A percentile compares a stretch with the other conserved stretches of the same genome.
Evolutionary conservation across 1,139 yeast species (phyloP).

Genomic region (Yarrowia galli): DNA sequence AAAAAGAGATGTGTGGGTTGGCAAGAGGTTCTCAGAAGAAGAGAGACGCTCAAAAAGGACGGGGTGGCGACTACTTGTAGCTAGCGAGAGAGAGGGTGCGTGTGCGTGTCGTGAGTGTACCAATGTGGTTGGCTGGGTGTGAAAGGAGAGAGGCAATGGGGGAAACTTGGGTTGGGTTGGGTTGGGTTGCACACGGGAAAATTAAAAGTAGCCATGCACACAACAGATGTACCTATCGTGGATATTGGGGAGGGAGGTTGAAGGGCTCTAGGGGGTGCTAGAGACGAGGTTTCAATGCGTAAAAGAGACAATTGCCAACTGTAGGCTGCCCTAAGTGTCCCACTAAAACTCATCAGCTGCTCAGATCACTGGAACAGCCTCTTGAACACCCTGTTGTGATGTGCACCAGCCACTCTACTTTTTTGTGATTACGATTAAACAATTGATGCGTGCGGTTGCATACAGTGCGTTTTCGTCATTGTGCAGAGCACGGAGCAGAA

Average conservation of each 20-base stretch:
- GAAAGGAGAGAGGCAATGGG: constrained; percentile 17
- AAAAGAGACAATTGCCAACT: not conserved
- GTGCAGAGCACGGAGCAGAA: not conserved
- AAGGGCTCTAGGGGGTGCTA: not conserved
- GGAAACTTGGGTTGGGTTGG: not conserved
- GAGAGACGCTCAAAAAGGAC: not conserved
- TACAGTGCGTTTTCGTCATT: constrained; percentile 11
- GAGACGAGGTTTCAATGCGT: too few species aligned
- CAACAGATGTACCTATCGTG: not conserved
- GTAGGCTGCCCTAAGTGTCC: not conserved
- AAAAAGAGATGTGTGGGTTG: not conserved
- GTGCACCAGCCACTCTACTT: not conserved
- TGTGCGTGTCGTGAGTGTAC: not conserved
- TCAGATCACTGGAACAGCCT: not conserved
- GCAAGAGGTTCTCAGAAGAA: not conserved
- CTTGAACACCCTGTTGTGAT: not conserved
- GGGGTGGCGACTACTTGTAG: not conserved
- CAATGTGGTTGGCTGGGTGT: not conserved
- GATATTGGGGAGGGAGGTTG: too few species aligned
- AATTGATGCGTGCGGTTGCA: not conserved
- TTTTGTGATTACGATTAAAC: not conserved
- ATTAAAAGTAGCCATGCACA: constrained; percentile 8
- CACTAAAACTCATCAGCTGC: not conserved
- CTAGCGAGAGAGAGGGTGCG: too few species aligned
- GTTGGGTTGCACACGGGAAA: not conserved